Conservation (phyloP, 2,329 filamentous ascomycete species). For the Triangularia setosa region DNA sequence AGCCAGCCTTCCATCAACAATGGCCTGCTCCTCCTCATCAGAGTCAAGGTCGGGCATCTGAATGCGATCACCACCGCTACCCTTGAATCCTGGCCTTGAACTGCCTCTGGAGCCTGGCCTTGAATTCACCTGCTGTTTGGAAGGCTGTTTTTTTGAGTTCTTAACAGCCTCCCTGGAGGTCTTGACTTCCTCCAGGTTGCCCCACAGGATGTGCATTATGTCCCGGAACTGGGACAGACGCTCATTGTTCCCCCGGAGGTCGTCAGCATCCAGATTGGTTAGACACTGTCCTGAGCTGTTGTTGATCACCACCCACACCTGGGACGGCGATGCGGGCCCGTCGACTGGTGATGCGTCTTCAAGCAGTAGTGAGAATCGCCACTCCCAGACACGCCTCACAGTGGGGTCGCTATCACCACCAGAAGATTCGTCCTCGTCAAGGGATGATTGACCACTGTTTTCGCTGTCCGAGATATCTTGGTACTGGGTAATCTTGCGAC, state of each 20-base stretch:
- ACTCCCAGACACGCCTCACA: constrained; percentile 60
- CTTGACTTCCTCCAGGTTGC: constrained; percentile 73
- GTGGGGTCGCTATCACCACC: constrained; percentile 12
- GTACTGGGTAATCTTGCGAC: constrained; percentile 40
- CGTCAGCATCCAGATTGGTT: constrained; percentile 45
- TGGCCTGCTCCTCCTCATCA: constrained; percentile 17
- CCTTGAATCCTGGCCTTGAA: constrained; percentile 5
- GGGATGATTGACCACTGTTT: constrained; percentile 32
- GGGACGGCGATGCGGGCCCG: constrained; percentile 29
- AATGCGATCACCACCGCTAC: background rate
- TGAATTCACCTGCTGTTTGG: background rate
- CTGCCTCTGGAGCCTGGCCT: constrained; percentile 19
- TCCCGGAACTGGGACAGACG: constrained; percentile 57
- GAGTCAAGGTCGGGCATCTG: constrained; percentile 13
- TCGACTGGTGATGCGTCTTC: constrained; percentile 58
- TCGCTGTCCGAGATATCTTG: constrained; percentile 44
- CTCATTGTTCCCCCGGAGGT: constrained; percentile 52
- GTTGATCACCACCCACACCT: constrained; percentile 66
- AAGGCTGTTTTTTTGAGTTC: background rate
- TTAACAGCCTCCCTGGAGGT: constrained; percentile 20
- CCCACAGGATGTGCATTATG: constrained; percentile 77
- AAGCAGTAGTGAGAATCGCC: constrained; percentile 76
- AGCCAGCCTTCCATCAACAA: constrained; percentile 3
- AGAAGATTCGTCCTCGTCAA: constrained; percentile 22
- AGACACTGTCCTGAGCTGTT: constrained; percentile 51